Conservation (phyloP, 1,284 basidiomycete genomes). For the Acaromyces ingoldii region DNA sequence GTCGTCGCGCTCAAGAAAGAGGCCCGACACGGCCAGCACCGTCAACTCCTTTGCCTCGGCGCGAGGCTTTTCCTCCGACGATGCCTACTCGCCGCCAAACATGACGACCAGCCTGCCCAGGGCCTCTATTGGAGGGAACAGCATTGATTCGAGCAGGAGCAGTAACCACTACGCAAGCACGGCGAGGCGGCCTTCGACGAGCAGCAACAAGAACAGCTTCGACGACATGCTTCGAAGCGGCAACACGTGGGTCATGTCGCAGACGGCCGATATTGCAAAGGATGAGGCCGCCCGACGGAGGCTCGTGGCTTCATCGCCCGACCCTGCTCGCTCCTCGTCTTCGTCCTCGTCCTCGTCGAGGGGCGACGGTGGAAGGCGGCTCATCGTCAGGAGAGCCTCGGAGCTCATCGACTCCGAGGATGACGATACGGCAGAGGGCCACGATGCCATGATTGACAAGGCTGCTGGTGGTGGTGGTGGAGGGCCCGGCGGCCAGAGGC, state of each 20-base stretch:
- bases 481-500: too few relatives aligned
- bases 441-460: background rate
- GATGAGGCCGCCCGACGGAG: too few relatives aligned
- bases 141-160: constrained; percentile 15
- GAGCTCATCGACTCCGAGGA: background rate
- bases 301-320: too few relatives aligned
- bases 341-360: constrained; percentile 5
- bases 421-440: background rate
- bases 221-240: constrained; percentile 29
- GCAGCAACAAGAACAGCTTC: constrained; percentile 26
- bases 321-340: too few relatives aligned
- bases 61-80: background rate
- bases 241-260: constrained; percentile 29
- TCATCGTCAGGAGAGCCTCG: background rate
- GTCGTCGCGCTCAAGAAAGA: too few relatives aligned
- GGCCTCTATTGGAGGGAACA: background rate
- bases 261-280: constrained; percentile 16
- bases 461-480: too few relatives aligned
- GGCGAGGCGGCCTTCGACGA: too few relatives aligned
- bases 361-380: background rate
- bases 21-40: constrained; percentile 10
- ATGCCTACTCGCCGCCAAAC: background rate
- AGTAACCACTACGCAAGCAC: too few relatives aligned
- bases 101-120: background rate
- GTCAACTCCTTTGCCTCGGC: constrained; percentile 9